These are phyloP conservation scores for Ceratocystis alfenasii DNA, from an alignment of 2,329 filamentous ascomycete species.

Conservation along the genomic window DNA sequence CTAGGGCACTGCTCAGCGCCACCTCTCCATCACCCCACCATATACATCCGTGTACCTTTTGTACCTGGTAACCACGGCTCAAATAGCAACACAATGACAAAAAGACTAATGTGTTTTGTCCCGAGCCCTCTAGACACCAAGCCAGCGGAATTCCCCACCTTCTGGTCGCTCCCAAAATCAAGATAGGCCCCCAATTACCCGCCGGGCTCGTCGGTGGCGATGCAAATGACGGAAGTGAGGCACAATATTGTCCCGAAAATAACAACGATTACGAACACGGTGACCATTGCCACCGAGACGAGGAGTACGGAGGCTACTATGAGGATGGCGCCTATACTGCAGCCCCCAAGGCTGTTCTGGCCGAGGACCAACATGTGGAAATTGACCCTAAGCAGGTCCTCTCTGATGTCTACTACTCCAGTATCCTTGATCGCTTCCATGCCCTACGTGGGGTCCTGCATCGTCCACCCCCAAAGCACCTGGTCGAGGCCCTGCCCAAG, in stretches of 20 bases:
- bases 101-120: conserved; percentile 40
- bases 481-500: conserved; percentile 41
- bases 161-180: conserved; percentile 47
- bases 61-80: too few species aligned
- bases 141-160: conserved; percentile 62
- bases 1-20: too few species aligned
- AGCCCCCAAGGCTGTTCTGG: conserved; percentile 33
- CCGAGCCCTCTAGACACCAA: conserved; percentile 47
- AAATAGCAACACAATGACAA: background rate
- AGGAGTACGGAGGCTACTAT: conserved; percentile 49
- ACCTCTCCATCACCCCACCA: too few species aligned
- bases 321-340: conserved; percentile 70
- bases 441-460: conserved; percentile 52
- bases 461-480: conserved; percentile 40
- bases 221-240: background rate
- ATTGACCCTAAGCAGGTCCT: conserved; percentile 35
- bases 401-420: conserved; percentile 54
- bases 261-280: conserved; percentile 22
- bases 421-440: conserved; percentile 53
- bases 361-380: conserved; percentile 27
- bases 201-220: conserved; percentile 26
- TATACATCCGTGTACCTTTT: too few species aligned
- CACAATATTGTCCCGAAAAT: conserved; percentile 25
- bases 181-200: conserved; percentile 40
- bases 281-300: conserved; percentile 26